Percentiles rank a stretch among this genome's conserved stretches.
Conservation (phyloP, 2,329 filamentous ascomycete genomes). For the Aureobasidium namibiae region DNA sequence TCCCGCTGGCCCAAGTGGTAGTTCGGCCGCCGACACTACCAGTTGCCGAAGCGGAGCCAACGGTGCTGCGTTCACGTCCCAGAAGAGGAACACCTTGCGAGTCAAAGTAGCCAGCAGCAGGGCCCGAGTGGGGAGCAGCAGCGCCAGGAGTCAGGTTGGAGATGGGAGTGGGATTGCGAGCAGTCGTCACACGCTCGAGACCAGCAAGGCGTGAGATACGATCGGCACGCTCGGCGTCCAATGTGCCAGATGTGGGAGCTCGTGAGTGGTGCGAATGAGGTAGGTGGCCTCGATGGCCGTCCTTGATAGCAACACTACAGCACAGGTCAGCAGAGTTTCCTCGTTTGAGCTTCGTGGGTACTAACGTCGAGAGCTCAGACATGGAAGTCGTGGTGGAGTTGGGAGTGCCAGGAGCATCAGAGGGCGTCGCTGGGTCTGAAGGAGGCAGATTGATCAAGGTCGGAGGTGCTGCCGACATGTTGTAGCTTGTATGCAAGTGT, state of each 20-base stretch:
- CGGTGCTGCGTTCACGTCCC: constrained; percentile 72
- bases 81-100: constrained; percentile 57
- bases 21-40: constrained; percentile 61
- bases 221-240: constrained; percentile 87
- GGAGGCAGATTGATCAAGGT: constrained; percentile 80
- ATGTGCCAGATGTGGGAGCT: constrained; percentile 48
- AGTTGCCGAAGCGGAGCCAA: constrained; percentile 83
- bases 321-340: background rate
- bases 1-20: constrained; percentile 58
- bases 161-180: constrained; percentile 42
- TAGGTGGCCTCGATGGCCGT: constrained; percentile 79
- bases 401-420: constrained; percentile 84
- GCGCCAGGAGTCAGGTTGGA: constrained; percentile 40
- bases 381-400: constrained; percentile 89
- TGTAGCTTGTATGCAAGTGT: background rate
- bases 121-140: constrained; percentile 31
- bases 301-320: constrained; percentile 72
- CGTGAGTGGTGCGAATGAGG: constrained; percentile 44
- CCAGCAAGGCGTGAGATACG: constrained; percentile 90
- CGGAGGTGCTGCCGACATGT: constrained; percentile 30
- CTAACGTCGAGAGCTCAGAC: constrained; percentile 69
- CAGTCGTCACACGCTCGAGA: constrained; percentile 78
- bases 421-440: constrained; percentile 75
- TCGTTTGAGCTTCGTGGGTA: background rate
- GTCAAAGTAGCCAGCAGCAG: constrained; percentile 65